Base-by-base conservation (phyloP, 352 stramenopile species). In the Globisporangium irregulare region DNA sequence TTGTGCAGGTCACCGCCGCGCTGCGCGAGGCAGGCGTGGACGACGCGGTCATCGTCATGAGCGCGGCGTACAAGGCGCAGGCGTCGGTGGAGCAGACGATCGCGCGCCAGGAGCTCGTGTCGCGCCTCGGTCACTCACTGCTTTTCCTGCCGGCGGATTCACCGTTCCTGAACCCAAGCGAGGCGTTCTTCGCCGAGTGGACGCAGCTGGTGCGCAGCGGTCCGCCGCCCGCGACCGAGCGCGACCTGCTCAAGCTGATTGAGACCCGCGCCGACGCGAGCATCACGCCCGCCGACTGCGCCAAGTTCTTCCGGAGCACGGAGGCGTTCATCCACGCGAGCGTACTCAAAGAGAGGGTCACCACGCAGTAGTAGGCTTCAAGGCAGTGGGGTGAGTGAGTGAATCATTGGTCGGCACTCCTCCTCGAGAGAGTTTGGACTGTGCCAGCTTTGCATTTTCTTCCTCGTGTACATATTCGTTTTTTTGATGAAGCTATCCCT, bases 321-420 rank as follows among this genome's bases (percentile, higher is more conserved):
- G 53, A 58, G 53, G 53, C 53, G 53, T 58, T 36, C 27, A 38
- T 58, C 25, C 32, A 58, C 20, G 24, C 53, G 53, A 58, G 53
- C 22, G 50, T 57, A 3, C 22, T 57, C 22, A 32, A 27, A 24
- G 22, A 57, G n/a, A 57, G 15, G 22, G 32, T 57, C 53, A 46
- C 27, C 27, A 29, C 3, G 27, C 27, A 29, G 27, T 29, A 29
- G 3, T 29, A 29, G 27, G 27, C 27, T 29, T 29, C 27, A 29
- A 29, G 27, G 27, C 27, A 29, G 27, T 29, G 27, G 3, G 27
- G 27, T 29, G 27, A 29, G 27, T 29, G 27, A 29, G 27, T 29
- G 27, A 29, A 29, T 29, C 27, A 29, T 29, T 29, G 3, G 27
- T 29, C 3, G 27, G 27, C 27, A 29, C 27, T 29, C 27, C 27